Percentiles rank a stretch among this genome's conserved stretches.
phyloP scores from a whole-genome alignment of 169 alveolate species.

The Cryptosporidium muris region DNA sequence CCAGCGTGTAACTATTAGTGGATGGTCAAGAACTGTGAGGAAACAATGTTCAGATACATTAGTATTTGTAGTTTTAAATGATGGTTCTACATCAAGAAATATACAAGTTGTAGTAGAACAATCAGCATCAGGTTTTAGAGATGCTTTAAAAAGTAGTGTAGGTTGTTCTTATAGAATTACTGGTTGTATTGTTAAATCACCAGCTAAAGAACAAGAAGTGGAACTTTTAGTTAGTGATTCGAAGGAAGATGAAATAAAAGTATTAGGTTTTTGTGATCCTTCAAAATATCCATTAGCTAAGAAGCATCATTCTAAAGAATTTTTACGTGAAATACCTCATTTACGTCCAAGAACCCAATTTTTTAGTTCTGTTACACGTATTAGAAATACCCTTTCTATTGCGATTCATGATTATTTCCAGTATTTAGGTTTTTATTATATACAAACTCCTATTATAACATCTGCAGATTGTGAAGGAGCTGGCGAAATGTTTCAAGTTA shows the following conservation, averaged over 20 bases:
- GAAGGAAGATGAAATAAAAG: constrained; percentile 74
- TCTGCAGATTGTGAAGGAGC: constrained; percentile 99
- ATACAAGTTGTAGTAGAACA: constrained; percentile 93
- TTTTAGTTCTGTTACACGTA: constrained; percentile 92
- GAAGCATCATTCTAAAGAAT: constrained; percentile 91
- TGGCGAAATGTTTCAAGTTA: constrained; percentile 98
- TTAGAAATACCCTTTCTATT: constrained; percentile 92
- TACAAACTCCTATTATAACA: constrained; percentile 98
- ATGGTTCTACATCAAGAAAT: constrained; percentile 91
- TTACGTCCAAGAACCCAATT: constrained; percentile 95
- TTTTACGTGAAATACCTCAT: constrained; percentile 95
- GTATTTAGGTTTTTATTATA: constrained; percentile 92
- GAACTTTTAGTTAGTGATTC: constrained; percentile 79
- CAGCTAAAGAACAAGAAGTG: constrained; percentile 89
- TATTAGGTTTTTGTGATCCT: constrained; percentile 88
- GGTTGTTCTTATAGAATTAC: constrained; percentile 87
- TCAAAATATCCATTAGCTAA: constrained; percentile 94
- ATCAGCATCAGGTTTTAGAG: constrained; percentile 82
- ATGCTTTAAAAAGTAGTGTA: constrained; percentile 75
- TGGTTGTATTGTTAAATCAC: constrained; percentile 92
- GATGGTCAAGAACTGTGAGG: constrained; percentile 96
- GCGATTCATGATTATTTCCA: constrained; percentile 96
- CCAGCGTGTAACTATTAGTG: constrained; percentile 85
- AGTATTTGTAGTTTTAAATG: constrained; percentile 92
- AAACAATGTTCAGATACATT: constrained; percentile 92